Evolutionary conservation across 768 basidiomycete species (phyloP), one percentile per base, ranked within the genome.

Genomic region (Tremella fuciformis): DNA sequence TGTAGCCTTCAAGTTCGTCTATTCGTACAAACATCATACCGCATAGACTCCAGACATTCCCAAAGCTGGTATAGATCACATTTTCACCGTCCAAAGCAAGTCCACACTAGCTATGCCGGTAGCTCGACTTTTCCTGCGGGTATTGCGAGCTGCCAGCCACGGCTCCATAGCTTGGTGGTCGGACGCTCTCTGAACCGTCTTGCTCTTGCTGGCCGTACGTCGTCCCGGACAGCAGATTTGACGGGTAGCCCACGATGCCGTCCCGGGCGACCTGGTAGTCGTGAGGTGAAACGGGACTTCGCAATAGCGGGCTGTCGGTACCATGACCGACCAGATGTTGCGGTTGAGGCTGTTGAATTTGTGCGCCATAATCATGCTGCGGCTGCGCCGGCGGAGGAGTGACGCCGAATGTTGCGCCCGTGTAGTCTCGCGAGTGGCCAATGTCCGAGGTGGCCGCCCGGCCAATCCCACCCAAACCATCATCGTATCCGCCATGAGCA

Each of bases 401-500:
- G 51, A 26, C 38, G 16, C 51, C 52, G 34, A 60, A 63, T 16
- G 61, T 66, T 22, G 53, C 46, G 21, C 64, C 59, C 1, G 67
- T 66, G 55, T 64, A 64, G 58, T 69, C 63, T 22, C 63, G 29
- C 29, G 60, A 60, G 21, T 69, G 63, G 0, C 59, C 59, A 15
- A 57, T 54, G 49, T 56, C 42, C 19, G 48, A 37, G 48, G 55
- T 29, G 25, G 57, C 69, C 13, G 63, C 60, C 53, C 57, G 56
- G 6, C 70, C 70, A 16, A 72, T 64, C 8, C 58, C 67, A 13
- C 68, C 68, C 7, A 66, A 52, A 19, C 64, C 69, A 42, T 67
- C 69, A 34, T 67, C 69, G 47, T 71, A 71, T 3, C 69, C 69
- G 21, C 54, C 69, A 47, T 70, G 66, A 8, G 64, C 55, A 60